A percentile compares a stretch with the other conserved stretches of the same genome.
phyloP scores from a whole-genome alignment of 306 rosid species.

The Malus fusca region DNA sequence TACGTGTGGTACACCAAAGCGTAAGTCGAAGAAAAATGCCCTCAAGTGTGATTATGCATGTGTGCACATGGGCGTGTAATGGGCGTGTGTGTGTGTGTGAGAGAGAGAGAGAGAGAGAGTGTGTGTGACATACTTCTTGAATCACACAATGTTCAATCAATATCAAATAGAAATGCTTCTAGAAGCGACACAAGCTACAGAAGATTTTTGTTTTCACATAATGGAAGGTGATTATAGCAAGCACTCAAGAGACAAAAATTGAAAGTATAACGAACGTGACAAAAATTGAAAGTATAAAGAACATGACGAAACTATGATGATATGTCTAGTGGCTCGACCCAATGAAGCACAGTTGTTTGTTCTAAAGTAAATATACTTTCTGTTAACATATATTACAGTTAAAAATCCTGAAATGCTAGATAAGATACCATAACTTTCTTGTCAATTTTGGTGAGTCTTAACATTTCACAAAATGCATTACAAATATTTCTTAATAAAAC shows the following conservation, averaged over 20 bases:
- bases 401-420: background rate
- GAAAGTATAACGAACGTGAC: background rate
- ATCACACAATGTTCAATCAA: too few species aligned
- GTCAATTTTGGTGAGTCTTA: background rate
- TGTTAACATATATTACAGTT: background rate
- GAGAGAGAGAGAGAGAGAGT: too few species aligned
- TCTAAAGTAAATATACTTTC: background rate
- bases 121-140: too few species aligned
- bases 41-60: too few species aligned
- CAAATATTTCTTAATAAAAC: background rate
- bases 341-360: background rate
- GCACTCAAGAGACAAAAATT: too few species aligned
- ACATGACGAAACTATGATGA: background rate
- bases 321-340: background rate
- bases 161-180: too few species aligned
- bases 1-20: conserved; percentile 10
- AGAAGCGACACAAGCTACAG: too few species aligned
- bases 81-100: too few species aligned
- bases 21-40: background rate
- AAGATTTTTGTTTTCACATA: too few species aligned
- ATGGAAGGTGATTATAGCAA: too few species aligned
- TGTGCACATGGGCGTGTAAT: too few species aligned
- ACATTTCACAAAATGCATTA: background rate
- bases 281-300: background rate
- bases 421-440: background rate